These are phyloP conservation scores for Blastobotrys indianensis DNA, from an alignment of 1,139 yeast species.

Conservation along the genomic window DNA sequence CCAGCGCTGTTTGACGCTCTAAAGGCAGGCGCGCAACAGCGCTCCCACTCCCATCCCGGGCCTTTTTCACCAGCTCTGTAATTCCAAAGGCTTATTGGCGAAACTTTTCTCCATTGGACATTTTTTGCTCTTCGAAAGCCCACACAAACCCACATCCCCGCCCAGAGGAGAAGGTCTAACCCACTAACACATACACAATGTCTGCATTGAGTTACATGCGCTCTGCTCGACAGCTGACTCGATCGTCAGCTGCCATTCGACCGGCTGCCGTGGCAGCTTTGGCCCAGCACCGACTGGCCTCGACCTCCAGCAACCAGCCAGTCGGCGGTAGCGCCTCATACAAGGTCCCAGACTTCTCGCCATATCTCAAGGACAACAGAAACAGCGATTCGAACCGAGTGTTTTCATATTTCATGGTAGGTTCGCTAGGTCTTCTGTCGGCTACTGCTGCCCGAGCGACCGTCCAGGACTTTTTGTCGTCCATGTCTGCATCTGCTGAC, in stretches of 20 bases:
- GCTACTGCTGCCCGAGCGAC: conserved; percentile 99
- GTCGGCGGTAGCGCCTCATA: conserved; percentile 59
- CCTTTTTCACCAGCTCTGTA: too few relatives aligned
- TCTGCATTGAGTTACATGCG: conserved; percentile 2
- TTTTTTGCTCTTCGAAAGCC: too few relatives aligned
- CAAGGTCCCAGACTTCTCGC: conserved; percentile 89
- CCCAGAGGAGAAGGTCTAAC: too few relatives aligned
- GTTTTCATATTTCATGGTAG: conserved; percentile 95
- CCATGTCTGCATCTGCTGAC: conserved; percentile 98
- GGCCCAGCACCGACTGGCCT: conserved; percentile 4
- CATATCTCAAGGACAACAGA: conserved; percentile 67
- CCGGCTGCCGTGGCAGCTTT: neutral
- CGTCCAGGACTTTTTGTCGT: conserved; percentile 86
- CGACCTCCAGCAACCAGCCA: conserved; percentile 23
- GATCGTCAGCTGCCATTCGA: neutral
- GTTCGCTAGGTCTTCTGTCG: conserved; percentile 85
- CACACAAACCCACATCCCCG: too few relatives aligned
- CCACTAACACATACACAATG: neutral
- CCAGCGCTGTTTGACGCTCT: too few relatives aligned
- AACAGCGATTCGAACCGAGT: conserved; percentile 73
- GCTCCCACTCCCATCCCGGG: too few relatives aligned
- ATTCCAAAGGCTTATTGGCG: too few relatives aligned
- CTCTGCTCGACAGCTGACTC: conserved; percentile 3
- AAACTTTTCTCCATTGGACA: too few relatives aligned
- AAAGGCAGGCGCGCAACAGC: too few relatives aligned